Evolutionary conservation across 1,284 basidiomycete species (phyloP), one percentile per base, ranked within the genome.

Genomic region (Moesziomyces aphidis): DNA sequence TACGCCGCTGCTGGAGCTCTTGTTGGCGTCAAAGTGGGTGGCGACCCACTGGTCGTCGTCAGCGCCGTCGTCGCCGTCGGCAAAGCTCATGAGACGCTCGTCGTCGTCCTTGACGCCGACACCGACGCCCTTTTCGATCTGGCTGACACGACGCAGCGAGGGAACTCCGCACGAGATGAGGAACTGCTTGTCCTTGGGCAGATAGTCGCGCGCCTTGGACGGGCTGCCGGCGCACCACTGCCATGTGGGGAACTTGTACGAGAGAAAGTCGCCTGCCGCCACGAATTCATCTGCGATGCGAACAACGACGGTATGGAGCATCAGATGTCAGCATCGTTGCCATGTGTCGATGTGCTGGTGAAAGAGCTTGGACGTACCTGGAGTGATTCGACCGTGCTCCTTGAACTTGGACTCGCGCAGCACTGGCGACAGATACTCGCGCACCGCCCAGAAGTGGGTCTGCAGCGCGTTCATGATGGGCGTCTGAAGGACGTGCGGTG

Each of bases 361-460:
- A 22, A 51, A 31, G 28, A 62, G 52, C 50, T 46, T 28, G 85
- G 21, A 61, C 90, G 54, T 71, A 96, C 94, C 95, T 71, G 95
- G 95, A 19, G 93, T 97, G 82, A 97, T 96, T 59, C 95, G 89
- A 13, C 96, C 96, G 83, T 97, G 94, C 86, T 99, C 96, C 86
- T 97, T 98, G 89, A 99, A 99, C 86, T 98, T 98, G 87, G 93
- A 95, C 87, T 99, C 96, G 83, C 92, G 92, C 78, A 99, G 89
- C 34, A 98, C 95, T 50, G 96, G 96, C 68, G 94, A 94, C 67
- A 99, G 91, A 86, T 97, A 97, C 85, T 98, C 96, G 80, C 96
- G 90, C 68, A 97, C 92, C 13, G 94, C 92, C 91, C 94, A 97
- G 86, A 93, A 94, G 88, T 96, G 93, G 87, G 91, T 90, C 65